Conservation (phyloP, 2,329 filamentous ascomycete genomes). For the Akanthomyces muscarius region DNA sequence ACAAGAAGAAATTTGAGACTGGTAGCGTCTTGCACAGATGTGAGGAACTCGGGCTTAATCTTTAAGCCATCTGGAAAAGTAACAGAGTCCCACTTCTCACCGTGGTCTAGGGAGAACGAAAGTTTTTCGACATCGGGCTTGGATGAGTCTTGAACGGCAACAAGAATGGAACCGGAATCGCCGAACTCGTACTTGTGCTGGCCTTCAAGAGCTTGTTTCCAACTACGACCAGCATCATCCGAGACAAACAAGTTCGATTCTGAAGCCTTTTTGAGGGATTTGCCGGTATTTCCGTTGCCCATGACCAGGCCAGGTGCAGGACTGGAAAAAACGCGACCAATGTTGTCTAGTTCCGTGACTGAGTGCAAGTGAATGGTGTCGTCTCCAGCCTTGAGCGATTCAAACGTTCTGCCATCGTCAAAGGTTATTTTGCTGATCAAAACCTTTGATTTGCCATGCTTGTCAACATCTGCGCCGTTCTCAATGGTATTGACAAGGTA, state of each 20-base stretch:
- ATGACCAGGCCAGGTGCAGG: conserved; percentile 90
- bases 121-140: conserved; percentile 55
- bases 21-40: conserved; percentile 88
- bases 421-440: conserved; percentile 83
- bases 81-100: conserved; percentile 73
- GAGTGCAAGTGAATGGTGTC: conserved; percentile 84
- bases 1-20: conserved; percentile 85
- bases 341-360: conserved; percentile 77
- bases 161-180: conserved; percentile 82
- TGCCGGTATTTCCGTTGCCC: conserved; percentile 88
- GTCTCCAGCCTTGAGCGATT: conserved; percentile 63
- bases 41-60: conserved; percentile 69
- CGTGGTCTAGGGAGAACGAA: conserved; percentile 83
- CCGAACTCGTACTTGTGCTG: conserved; percentile 97
- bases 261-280: conserved; percentile 63
- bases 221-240: conserved; percentile 83
- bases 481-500: conserved; percentile 85
- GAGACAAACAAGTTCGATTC: conserved; percentile 84
- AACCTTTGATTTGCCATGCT: conserved; percentile 56
- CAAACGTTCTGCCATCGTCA: conserved; percentile 87
- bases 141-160: conserved; percentile 74
- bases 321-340: conserved; percentile 86
- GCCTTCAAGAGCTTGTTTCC: conserved; percentile 70
- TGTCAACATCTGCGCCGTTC: conserved; percentile 74
- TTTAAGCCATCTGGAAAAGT: conserved; percentile 63